Evolutionary conservation across 1,139 yeast species (phyloP).

Genomic region (Yamadazyma epiphylla): DNA sequence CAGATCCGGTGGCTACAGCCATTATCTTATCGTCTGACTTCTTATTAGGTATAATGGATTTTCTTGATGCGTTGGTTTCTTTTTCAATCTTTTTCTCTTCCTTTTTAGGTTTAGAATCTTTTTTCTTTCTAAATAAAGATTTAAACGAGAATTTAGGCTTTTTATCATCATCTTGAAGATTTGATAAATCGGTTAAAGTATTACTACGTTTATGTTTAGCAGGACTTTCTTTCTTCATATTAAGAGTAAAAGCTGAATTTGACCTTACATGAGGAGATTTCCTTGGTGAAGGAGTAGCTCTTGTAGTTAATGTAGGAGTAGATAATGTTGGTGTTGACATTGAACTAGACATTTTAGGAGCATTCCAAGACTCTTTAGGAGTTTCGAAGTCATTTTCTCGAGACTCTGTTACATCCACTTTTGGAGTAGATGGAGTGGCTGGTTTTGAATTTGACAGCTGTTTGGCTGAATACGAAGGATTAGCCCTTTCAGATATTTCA

Average conservation of each 20-base stretch:
- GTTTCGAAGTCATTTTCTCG: not conserved
- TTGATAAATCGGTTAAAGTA: constrained; percentile 21
- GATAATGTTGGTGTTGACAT: constrained; percentile 4
- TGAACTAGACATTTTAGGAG: constrained; percentile 1
- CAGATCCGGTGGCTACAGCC: not conserved
- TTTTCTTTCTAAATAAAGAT: constrained; percentile 29
- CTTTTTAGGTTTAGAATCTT: constrained; percentile 1
- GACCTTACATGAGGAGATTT: constrained; percentile 28
- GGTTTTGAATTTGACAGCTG: too few species aligned
- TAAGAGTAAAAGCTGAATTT: constrained; percentile 25
- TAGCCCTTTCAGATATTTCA: constrained; percentile 3
- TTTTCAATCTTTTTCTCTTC: constrained; percentile 1
- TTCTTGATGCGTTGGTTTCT: too few species aligned
- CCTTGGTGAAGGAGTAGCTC: constrained; percentile 14
- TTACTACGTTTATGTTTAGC: constrained; percentile 24
- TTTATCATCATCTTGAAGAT: constrained; percentile 15
- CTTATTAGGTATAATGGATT: too few species aligned
- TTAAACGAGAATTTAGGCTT: constrained; percentile 38
- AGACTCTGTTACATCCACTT: not conserved
- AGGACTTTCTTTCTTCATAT: constrained; percentile 12
- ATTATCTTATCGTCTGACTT: not conserved
- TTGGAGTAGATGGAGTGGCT: constrained; percentile 1
- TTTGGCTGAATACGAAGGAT: too few species aligned
- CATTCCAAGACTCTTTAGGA: constrained; percentile 1
- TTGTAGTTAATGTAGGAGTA: constrained; percentile 2